A percentile compares a stretch with the other conserved stretches of the same genome.
Evolutionary conservation across 2,329 filamentous ascomycete species (phyloP).

Genomic region (Fusarium cicatricum): DNA sequence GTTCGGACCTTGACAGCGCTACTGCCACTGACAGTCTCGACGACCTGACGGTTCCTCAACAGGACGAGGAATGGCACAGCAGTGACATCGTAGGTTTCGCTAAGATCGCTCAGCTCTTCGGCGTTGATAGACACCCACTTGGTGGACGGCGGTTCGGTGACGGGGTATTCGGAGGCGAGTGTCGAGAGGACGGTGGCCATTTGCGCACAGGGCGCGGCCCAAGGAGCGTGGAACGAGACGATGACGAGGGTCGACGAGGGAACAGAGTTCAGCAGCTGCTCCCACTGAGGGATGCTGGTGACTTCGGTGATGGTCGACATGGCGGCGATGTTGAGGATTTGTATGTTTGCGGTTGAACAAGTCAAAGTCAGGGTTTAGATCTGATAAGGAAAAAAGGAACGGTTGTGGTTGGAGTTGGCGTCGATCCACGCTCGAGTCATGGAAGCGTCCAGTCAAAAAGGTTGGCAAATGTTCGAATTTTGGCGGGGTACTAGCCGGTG

Average conservation of each 20-base stretch:
- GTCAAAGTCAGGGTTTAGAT: conserved; percentile 19
- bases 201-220: conserved; percentile 95
- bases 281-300: conserved; percentile 76
- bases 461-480: neutral
- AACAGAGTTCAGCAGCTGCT: conserved; percentile 70
- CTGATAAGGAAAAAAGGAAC: conserved; percentile 27
- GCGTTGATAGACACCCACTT: conserved; percentile 93
- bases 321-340: conserved; percentile 32
- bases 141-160: conserved; percentile 70
- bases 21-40: conserved; percentile 89
- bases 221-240: conserved; percentile 94
- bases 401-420: conserved; percentile 22
- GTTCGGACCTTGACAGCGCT: conserved; percentile 86
- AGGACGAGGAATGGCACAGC: conserved; percentile 94
- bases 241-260: conserved; percentile 77
- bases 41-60: conserved; percentile 74
- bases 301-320: conserved; percentile 86
- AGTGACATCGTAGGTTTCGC: conserved; percentile 91
- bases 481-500: neutral
- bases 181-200: conserved; percentile 88
- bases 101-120: conserved; percentile 91
- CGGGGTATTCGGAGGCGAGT: conserved; percentile 85
- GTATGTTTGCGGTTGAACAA: conserved; percentile 7
- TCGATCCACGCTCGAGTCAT: conserved; percentile 9
- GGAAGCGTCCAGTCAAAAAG: neutral